A percentile compares a stretch with the other conserved stretches of the same genome.
Conservation (phyloP, 805 yeast genomes). For the Wickerhamomyces bovis region DNA sequence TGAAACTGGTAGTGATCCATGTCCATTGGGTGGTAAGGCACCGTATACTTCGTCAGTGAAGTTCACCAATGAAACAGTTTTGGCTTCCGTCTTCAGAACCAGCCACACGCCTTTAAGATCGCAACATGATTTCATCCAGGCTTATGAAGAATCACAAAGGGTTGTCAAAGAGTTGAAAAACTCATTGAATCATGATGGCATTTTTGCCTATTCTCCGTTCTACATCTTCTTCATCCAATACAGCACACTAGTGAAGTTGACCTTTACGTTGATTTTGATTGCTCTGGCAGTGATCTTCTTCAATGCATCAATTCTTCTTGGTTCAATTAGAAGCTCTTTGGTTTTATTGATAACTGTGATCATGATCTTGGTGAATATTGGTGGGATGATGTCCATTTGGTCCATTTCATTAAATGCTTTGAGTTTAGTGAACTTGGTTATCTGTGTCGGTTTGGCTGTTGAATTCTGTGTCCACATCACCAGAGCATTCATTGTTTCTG, state of each 20-base stretch:
- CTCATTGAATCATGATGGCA: slow-evolving; percentile 35
- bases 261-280: slow-evolving; percentile 45
- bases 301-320: slow-evolving; percentile 53
- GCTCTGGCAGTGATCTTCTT: slow-evolving; percentile 50
- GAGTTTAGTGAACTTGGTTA: slow-evolving; percentile 79
- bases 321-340: slow-evolving; percentile 56
- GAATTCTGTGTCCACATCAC: slow-evolving; percentile 90
- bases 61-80: slow-evolving; percentile 36
- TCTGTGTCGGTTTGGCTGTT: slow-evolving; percentile 90
- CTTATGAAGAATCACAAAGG: slow-evolving; percentile 66
- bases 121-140: slow-evolving; percentile 77
- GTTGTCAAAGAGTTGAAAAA: slow-evolving; percentile 51
- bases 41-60: slow-evolving; percentile 67
- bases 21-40: slow-evolving; percentile 95
- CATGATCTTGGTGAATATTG: slow-evolving; percentile 64
- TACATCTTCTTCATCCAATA: slow-evolving; percentile 92
- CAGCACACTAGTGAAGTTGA: slow-evolving; percentile 51
- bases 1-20: slow-evolving; percentile 74
- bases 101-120: slow-evolving; percentile 76
- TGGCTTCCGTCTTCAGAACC: slow-evolving; percentile 68
- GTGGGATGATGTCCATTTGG: slow-evolving; percentile 75
- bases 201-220: slow-evolving; percentile 90
- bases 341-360: slow-evolving; percentile 52
- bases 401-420: slow-evolving; percentile 81
- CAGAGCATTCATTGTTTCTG: slow-evolving; percentile 52